phyloP scores from a whole-genome alignment of 2,329 filamentous ascomycete species.

The Pestalotiopsis sp. region DNA sequence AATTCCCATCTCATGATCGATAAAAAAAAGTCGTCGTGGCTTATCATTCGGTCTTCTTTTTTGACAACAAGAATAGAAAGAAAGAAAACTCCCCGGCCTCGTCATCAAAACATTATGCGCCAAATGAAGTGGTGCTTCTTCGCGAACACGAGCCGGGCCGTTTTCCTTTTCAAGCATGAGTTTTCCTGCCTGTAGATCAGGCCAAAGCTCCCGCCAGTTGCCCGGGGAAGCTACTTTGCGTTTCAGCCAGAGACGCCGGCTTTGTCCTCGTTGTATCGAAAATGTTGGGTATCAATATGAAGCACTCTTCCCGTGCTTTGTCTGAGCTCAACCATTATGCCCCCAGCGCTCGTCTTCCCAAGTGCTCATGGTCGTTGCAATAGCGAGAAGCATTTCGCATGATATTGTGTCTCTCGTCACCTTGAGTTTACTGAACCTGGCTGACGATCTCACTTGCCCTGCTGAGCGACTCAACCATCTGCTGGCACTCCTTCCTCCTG shows the following conservation, averaged over 20 bases:
- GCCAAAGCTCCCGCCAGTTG: neutral
- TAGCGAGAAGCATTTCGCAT: neutral
- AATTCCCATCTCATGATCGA: neutral
- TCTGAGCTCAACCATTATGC: neutral
- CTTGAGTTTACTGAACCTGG: conserved; percentile 57
- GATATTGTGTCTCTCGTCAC: neutral
- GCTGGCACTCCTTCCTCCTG: conserved; percentile 94
- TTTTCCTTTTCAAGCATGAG: too few relatives aligned
- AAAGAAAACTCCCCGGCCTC: too few relatives aligned
- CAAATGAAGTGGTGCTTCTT: too few relatives aligned
- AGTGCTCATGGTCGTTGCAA: neutral
- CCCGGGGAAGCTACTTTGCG: neutral
- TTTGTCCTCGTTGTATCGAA: neutral
- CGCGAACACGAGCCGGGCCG: too few relatives aligned
- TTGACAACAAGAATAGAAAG: neutral
- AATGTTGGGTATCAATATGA: conserved; percentile 1
- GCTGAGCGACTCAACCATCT: conserved; percentile 94
- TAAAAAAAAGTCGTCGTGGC: neutral
- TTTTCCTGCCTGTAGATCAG: too few relatives aligned
- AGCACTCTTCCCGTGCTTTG: neutral
- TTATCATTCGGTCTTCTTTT: neutral
- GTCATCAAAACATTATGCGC: too few relatives aligned
- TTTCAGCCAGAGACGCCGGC: neutral
- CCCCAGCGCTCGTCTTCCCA: neutral
- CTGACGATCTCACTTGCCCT: conserved; percentile 96